These are phyloP conservation scores for Haplosporangium sp. DNA, from an alignment of 371 early-diverging fungal genomes.

Conservation along the genomic window DNA sequence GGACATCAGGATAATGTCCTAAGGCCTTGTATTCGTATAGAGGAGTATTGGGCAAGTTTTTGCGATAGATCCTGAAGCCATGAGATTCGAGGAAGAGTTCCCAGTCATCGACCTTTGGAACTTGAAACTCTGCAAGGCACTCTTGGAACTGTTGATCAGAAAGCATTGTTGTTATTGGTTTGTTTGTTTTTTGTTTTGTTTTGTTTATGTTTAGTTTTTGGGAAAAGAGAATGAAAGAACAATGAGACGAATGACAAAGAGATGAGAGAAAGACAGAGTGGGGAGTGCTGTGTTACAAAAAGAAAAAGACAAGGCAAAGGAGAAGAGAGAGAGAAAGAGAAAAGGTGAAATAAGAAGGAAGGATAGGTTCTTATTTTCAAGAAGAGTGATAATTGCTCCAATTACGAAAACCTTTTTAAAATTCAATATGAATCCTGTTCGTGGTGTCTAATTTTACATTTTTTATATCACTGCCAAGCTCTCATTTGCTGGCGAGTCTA, in stretches of 20 bases:
- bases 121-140: constrained; percentile 44
- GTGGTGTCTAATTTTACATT: background rate
- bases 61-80: constrained; percentile 54
- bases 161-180: constrained; percentile 18
- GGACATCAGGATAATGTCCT: constrained; percentile 53
- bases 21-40: constrained; percentile 57
- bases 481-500: background rate
- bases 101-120: constrained; percentile 53
- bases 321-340: background rate
- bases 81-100: constrained; percentile 55
- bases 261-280: background rate
- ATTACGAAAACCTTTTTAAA: no score
- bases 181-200: no score
- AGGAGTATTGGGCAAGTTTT: constrained; percentile 42
- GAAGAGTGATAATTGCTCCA: no score
- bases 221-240: background rate
- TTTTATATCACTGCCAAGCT: background rate
- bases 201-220: no score
- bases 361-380: background rate
- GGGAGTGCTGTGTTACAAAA: background rate
- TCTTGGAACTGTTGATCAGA: constrained; percentile 54
- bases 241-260: background rate
- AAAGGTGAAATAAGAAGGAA: background rate
- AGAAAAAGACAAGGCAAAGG: background rate
- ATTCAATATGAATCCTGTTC: no score